Base-by-base conservation (phyloP, 345 rosid species). In the Physaria fendleri region DNA sequence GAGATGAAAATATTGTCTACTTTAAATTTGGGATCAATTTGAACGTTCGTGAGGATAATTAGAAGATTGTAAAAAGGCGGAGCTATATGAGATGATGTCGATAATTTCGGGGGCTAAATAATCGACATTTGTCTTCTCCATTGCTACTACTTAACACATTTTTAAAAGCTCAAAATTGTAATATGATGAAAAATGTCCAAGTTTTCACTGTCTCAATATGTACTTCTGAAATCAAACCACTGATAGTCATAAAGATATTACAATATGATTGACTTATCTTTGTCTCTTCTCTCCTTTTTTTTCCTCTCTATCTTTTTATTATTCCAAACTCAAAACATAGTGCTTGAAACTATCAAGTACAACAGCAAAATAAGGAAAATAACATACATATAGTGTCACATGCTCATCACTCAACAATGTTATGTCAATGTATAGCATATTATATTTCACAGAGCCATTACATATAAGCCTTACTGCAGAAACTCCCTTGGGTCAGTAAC, bases 401-500 rank as follows among this genome's bases (percentile, higher is more conserved):
- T 47, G 28, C 35, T 3, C 21, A 56, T 30, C 44, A 12, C 24
- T 48, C 8, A 29, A 39, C 43, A 21, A 49, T 39, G 44, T 15
- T 48, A 5, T 22, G 39, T 30, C 28, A 25, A 59, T 24, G 30
- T 59, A 32, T 49, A 49, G 37, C 66, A 50, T 47, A 41, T 1
- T 34, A 30, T 25, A 59, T n/a, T 16, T 37, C 17, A 41, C n/a
- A 32, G 2, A 41, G 37, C 37, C 43, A 41, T 35, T 10, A 46
- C 4, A 27, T 66, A 4, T 66, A 4, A 49, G 52, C 51, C 68
- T 84, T 84, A 89, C 75, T 72, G 81, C 80, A 93, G 74, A 79
- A 93, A 90, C 78, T 93, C 99, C 55, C 99, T 83, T 10, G 99
- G 99, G 74, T 90, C 99, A n/a, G 92, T 84, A 49, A 93, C 97